These are phyloP conservation scores for Fusarium dlaminii DNA, from an alignment of 2,329 filamentous ascomycete species.

Conservation along the genomic window DNA sequence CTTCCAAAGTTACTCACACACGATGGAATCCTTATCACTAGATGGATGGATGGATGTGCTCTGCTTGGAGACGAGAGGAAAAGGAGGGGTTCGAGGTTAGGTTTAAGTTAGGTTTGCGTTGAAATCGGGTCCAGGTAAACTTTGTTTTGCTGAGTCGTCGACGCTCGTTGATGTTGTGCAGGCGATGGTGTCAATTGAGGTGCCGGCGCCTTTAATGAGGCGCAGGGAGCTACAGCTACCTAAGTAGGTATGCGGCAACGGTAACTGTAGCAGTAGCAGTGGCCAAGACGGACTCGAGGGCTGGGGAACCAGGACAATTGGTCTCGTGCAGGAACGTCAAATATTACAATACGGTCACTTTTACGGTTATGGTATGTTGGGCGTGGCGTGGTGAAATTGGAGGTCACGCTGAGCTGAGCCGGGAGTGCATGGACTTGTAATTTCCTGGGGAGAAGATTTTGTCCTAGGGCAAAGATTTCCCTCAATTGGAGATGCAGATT, in stretches of 20 bases:
- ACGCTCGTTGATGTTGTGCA: neutral
- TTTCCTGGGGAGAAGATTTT: slow-evolving; percentile 14
- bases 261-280: neutral
- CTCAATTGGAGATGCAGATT: neutral
- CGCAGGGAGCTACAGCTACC: neutral
- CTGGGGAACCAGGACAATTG: slow-evolving; percentile 6
- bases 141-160: slow-evolving; percentile 7
- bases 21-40: slow-evolving; percentile 6
- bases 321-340: slow-evolving; percentile 18
- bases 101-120: slow-evolving; percentile 14
- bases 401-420: slow-evolving; percentile 32
- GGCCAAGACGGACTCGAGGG: neutral
- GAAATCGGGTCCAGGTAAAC: slow-evolving; percentile 9
- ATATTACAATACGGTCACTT: slow-evolving; percentile 24
- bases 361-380: slow-evolving; percentile 27
- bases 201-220: neutral
- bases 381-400: slow-evolving; percentile 28
- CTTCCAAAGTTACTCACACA: slow-evolving; percentile 4
- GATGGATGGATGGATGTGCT: neutral
- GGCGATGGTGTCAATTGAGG: neutral
- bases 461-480: slow-evolving; percentile 1
- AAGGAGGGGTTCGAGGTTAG: neutral
- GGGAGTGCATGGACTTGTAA: slow-evolving; percentile 32
- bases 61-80: neutral
- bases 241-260: neutral